These are phyloP conservation scores for Cercospora zeae-maydis DNA, from an alignment of 2,329 filamentous ascomycete genomes.

Conservation along the genomic window DNA sequence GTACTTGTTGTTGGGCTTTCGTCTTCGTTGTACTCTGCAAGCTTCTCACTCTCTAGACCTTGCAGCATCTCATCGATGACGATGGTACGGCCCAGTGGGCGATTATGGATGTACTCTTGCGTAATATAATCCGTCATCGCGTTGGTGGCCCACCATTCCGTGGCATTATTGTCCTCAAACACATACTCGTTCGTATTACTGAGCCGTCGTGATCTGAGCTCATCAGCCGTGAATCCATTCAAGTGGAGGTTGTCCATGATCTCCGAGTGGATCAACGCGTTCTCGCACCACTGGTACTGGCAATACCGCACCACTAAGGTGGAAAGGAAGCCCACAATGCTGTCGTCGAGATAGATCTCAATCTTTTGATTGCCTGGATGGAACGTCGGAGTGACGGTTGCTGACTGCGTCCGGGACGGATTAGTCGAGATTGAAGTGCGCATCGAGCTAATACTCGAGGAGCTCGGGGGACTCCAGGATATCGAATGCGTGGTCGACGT, in stretches of 20 bases:
- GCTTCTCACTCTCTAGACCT: constrained; percentile 3
- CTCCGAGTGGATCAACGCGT: background rate
- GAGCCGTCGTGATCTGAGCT: background rate
- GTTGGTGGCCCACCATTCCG: constrained; percentile 2
- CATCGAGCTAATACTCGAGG: background rate
- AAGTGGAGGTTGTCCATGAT: background rate
- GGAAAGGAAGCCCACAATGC: background rate
- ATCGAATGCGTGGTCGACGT: background rate
- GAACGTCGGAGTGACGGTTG: background rate
- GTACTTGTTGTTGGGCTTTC: background rate
- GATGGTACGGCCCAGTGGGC: background rate
- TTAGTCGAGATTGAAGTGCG: background rate
- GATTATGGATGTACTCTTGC: background rate
- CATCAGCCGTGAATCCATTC: background rate
- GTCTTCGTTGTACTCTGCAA: constrained; percentile 1
- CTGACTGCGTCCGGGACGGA: background rate
- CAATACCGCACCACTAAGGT: background rate
- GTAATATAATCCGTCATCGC: background rate
- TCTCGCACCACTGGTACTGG: background rate
- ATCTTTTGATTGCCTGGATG: background rate
- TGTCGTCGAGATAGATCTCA: background rate
- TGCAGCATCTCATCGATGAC: constrained; percentile 2
- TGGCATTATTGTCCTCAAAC: background rate
- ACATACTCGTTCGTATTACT: background rate
- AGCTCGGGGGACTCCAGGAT: constrained; percentile 1